These are phyloP conservation scores for Acer negundo DNA, from an alignment of 345 rosid genomes.

Conservation along the genomic window DNA sequence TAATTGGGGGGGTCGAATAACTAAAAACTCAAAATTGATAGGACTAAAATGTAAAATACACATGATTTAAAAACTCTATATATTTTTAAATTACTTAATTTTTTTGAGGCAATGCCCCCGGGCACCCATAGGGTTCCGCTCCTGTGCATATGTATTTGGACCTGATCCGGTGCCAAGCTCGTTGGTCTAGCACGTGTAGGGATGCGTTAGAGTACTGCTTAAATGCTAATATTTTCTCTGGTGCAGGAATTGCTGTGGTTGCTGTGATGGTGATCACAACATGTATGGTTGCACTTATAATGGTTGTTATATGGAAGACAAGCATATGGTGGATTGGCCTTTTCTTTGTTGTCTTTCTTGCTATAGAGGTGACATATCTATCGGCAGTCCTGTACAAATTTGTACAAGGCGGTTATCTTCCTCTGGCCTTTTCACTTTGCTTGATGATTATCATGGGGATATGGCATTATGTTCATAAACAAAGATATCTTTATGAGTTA, in stretches of 20 bases:
- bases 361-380: constrained; percentile 46
- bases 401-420: constrained; percentile 59
- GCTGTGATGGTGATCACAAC: constrained; percentile 70
- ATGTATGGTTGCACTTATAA: constrained; percentile 53
- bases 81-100: no score
- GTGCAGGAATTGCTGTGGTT: constrained; percentile 63
- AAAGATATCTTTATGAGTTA: constrained; percentile 54
- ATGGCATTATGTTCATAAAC: constrained; percentile 65
- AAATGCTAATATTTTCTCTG: background rate
- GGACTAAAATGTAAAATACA: no score
- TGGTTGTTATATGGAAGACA: constrained; percentile 74
- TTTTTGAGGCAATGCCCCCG: no score
- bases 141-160: no score
- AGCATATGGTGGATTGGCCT: constrained; percentile 37
- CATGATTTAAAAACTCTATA: no score
- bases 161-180: no score
- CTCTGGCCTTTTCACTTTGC: constrained; percentile 41
- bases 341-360: constrained; percentile 41
- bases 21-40: no score
- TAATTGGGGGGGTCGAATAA: no score
- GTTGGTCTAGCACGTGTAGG: no score
- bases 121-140: no score
- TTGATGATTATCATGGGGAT: constrained; percentile 56
- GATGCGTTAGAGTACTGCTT: no score
- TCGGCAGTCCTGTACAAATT: constrained; percentile 65